Conservation (phyloP, 2,329 filamentous ascomycete genomes). For the Penicillium digitatum region DNA sequence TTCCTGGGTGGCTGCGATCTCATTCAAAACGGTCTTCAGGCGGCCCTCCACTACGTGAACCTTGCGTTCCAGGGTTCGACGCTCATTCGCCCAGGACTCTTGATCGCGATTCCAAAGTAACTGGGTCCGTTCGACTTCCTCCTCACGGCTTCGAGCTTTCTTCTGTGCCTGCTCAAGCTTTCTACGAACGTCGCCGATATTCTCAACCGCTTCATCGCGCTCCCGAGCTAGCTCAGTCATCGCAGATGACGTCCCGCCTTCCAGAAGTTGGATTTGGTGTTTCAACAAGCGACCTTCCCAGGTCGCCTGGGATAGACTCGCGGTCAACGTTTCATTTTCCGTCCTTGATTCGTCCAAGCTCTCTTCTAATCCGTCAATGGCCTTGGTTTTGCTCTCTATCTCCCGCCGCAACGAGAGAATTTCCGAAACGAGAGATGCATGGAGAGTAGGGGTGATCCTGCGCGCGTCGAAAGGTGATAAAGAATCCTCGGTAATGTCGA, state of each 20-base stretch:
- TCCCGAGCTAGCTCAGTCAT: constrained; percentile 79
- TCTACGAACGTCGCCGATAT: constrained; percentile 65
- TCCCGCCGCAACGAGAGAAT: constrained; percentile 84
- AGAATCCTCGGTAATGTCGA: constrained; percentile 54
- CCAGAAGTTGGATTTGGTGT: constrained; percentile 78
- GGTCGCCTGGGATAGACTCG: constrained; percentile 57
- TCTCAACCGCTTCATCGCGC: constrained; percentile 76
- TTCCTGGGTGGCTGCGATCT: constrained; percentile 56
- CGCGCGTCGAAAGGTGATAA: constrained; percentile 79
- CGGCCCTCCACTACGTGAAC: constrained; percentile 86
- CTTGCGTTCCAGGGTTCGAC: constrained; percentile 74
- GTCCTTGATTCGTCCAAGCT: constrained; percentile 65
- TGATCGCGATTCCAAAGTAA: constrained; percentile 80
- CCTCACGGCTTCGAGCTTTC: constrained; percentile 72
- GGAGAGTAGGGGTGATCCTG: constrained; percentile 89
- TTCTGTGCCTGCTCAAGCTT: constrained; percentile 75
- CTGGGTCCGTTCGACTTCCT: constrained; percentile 74
- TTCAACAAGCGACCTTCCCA: constrained; percentile 79
- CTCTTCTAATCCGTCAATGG: constrained; percentile 80
- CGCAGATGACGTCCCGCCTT: constrained; percentile 82
- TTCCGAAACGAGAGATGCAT: constrained; percentile 91
- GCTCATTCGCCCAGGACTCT: constrained; percentile 78
- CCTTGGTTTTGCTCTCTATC: constrained; percentile 79
- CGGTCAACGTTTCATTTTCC: constrained; percentile 69
- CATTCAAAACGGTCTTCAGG: constrained; percentile 77